These are phyloP conservation scores for Scalesia atractyloides DNA, from an alignment of 129 eudicot genomes.

Conservation along the genomic window DNA sequence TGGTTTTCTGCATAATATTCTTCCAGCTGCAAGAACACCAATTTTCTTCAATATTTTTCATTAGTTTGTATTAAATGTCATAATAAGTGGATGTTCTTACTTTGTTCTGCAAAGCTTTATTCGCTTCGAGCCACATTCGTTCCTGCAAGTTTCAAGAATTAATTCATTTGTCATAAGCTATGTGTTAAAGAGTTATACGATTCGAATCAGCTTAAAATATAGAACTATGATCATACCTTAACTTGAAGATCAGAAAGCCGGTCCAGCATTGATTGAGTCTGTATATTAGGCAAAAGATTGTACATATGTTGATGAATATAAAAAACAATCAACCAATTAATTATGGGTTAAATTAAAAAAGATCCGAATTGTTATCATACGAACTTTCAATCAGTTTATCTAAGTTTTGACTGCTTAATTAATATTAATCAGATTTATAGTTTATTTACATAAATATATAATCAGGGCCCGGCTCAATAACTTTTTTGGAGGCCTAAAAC, in stretches of 20 bases:
- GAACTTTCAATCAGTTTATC: background rate
- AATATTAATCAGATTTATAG: background rate
- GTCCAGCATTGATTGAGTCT: slow-evolving; percentile 92
- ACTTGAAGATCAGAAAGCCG: slow-evolving; percentile 87
- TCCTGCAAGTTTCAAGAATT: slow-evolving; percentile 46
- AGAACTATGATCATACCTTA: slow-evolving; percentile 47
- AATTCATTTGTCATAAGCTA: slow-evolving; percentile 8
- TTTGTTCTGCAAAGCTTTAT: slow-evolving; percentile 66
- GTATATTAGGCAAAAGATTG: slow-evolving; percentile 30
- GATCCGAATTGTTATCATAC: background rate
- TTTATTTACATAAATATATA: too few species aligned
- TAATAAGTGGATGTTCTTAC: slow-evolving; percentile 31
- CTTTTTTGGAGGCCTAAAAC: too few species aligned
- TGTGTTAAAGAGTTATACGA: background rate
- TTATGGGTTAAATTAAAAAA: background rate
- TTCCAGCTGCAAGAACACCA: slow-evolving; percentile 44
- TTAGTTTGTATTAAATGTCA: background rate
- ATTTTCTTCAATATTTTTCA: background rate
- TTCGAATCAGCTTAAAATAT: background rate
- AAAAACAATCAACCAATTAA: background rate
- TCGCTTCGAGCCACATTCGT: slow-evolving; percentile 73
- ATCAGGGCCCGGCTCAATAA: too few species aligned
- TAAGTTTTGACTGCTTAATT: background rate
- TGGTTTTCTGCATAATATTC: slow-evolving; percentile 71
- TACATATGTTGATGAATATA: background rate